Evolutionary conservation across 2,329 filamentous ascomycete genomes (phyloP).

Genomic region (Neopestalotiopsis rosae): DNA sequence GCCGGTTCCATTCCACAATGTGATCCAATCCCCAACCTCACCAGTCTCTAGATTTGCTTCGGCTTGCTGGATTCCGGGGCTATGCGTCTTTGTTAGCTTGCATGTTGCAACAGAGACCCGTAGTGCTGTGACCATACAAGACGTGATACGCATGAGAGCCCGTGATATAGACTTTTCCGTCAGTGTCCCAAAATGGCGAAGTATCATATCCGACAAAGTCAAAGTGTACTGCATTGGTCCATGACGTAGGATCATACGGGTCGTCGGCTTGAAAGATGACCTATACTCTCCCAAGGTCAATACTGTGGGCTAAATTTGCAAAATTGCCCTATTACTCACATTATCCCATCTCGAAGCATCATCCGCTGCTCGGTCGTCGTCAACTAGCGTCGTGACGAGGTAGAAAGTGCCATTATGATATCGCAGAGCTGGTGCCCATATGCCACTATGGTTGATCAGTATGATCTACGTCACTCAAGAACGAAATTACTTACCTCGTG

Average conservation of each 20-base stretch:
- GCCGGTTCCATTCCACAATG: slow-evolving; percentile 55
- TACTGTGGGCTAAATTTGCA: not conserved
- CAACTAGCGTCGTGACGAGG: slow-evolving; percentile 47
- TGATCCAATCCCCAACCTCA: slow-evolving; percentile 40
- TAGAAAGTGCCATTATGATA: slow-evolving; percentile 50
- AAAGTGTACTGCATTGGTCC: slow-evolving; percentile 55
- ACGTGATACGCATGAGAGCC: slow-evolving; percentile 44
- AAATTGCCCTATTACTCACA: slow-evolving; percentile 23
- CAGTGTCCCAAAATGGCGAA: slow-evolving; percentile 59
- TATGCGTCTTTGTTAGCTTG: slow-evolving; percentile 20
- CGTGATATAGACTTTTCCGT: slow-evolving; percentile 58
- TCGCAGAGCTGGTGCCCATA: slow-evolving; percentile 54
- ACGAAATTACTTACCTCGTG: slow-evolving; percentile 26
- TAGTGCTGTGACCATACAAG: slow-evolving; percentile 24
- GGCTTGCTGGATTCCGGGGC: slow-evolving; percentile 45
- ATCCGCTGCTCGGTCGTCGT: slow-evolving; percentile 36
- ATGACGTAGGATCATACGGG: slow-evolving; percentile 47
- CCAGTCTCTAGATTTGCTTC: slow-evolving; percentile 47
- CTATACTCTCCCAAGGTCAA: slow-evolving; percentile 24
- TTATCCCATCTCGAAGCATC: slow-evolving; percentile 41
- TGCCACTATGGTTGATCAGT: slow-evolving; percentile 35
- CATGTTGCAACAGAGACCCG: not conserved
- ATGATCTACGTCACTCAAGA: not conserved
- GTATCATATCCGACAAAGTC: slow-evolving; percentile 59
- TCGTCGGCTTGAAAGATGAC: slow-evolving; percentile 51